phyloP scores from a whole-genome alignment of 768 basidiomycete species.

The Lentinula aciculospora region DNA sequence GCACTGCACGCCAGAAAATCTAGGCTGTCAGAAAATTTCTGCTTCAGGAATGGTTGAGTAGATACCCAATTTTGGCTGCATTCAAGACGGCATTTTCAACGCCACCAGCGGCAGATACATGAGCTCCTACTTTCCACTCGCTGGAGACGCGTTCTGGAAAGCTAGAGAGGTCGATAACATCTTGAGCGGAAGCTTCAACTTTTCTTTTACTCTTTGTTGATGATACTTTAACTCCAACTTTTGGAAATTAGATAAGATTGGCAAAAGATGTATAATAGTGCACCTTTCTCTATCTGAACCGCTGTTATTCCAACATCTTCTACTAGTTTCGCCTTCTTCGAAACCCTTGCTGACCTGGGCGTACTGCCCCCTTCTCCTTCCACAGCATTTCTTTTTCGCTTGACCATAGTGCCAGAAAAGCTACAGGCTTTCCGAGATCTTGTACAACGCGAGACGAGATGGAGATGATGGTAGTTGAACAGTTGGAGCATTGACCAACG shows the following conservation, averaged over 20 bases:
- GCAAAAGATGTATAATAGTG: not conserved
- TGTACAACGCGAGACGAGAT: not conserved
- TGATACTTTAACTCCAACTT: not conserved
- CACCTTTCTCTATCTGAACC: not conserved
- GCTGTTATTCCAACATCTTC: not conserved
- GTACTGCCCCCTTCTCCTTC: not conserved
- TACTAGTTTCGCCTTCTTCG: not conserved
- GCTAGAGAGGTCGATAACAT: not conserved
- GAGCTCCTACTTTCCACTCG: conserved; percentile 74
- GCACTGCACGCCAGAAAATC: conserved; percentile 37
- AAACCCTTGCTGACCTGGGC: not conserved
- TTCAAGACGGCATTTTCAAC: conserved; percentile 69
- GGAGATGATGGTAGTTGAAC: not conserved
- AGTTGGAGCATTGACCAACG: not conserved
- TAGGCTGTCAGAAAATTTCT: not conserved
- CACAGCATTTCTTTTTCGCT: not conserved
- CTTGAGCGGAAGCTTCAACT: not conserved
- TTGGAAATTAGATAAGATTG: not conserved
- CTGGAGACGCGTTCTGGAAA: conserved; percentile 22
- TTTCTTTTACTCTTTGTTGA: not conserved
- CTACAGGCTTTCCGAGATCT: not conserved
- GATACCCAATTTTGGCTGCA: conserved; percentile 65
- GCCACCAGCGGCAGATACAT: conserved; percentile 78
- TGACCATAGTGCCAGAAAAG: not conserved
- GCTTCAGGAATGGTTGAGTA: not conserved